Base-by-base conservation (phyloP, 2,329 filamentous ascomycete species). In the Claviceps capensis region DNA sequence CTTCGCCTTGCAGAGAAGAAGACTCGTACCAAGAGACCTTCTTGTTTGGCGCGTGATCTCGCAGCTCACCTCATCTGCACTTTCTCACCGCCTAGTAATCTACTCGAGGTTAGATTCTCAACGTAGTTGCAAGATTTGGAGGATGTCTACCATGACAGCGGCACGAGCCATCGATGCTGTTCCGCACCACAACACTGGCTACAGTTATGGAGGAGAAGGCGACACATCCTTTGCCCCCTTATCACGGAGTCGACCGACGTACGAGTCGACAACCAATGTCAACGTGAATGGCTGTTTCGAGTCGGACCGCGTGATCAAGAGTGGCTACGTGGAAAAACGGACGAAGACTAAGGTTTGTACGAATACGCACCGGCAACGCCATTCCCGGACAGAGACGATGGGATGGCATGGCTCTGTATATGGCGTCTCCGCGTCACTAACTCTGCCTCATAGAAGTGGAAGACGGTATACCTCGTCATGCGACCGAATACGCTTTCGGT, bases 211-310 rank as follows among this genome's bases (percentile, higher is more conserved):
- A 22, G 45, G 57, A 22, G 47, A 54, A 37, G 54, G 53, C 44
- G 58, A 59, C 4, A 47, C 55, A 38, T 51, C 57, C 34, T 53
- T 58, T n/a, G 37, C 53, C 47, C 47, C 58, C 19, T 57, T 60
- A 44, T 57, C 61, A 30, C 58, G 58, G 19, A 66, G 59, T 52
- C 62, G 63, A 46, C 59, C 62, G 23, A 61, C 65, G 26, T 64
- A 84, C 44, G 81, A 86, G 57, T 75, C 82, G 16, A 82, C 88
- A 62, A 93, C 88, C 34, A 88, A 89, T 4, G 88, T 97, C 57
- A 95, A 91, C 64, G 85, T 95, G 67, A 90, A 95, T 67, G 93
- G 93, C 56, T 93, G 88, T 67, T 98, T 95, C 66, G 90, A 93
- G 63, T 95, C 94, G 63, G 93, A 98, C 67, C 84, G 89, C 49